Evolutionary conservation across 2,329 filamentous ascomycete genomes (phyloP), one percentile per base, ranked within the genome.

Genomic region (Shiraia bambusicola): DNA sequence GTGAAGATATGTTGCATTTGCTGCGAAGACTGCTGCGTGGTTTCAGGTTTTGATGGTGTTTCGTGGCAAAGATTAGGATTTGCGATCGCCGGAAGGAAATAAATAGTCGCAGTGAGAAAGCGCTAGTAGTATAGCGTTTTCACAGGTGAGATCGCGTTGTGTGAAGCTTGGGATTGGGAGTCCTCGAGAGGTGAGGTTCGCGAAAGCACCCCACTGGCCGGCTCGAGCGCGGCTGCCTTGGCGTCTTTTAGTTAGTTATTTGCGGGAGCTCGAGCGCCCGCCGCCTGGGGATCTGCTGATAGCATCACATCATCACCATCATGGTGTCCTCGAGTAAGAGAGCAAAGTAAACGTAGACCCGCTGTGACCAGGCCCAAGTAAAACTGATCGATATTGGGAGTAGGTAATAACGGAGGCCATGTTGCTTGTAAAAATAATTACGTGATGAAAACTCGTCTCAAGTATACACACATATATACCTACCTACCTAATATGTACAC

Each of bases 1-100:
- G 78, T 77, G 66, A 81, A 82, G 65, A 81, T 72, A 73, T 83
- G 79, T 67, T 81, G 78, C 66, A 76, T 74, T 69, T 76, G 54
- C 51, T 50, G 54, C 54, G 49, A 47, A 40, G 51, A 47, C 38
- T 49, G 28, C 37, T 25, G 39, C 44, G 37, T 37, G 35, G 51
- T 28, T 42, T 38, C n/a, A 24, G 36, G 25, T 26, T 46, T 56
- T 37, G 38, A 24, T 32, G 33, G 30, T 39, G 39, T 37, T 38
- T 17, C 47, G 39, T 38, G 12, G 34, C 32, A 37, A 32, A 36
- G 40, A 45, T 34, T 29, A 22, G 39, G 31, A 37, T 25, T 19
- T 17, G 30, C 42, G 47, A 31, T 34, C 33, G 32, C 34, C 28
- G 29, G 30, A 34, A 37, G 41, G 33, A 32, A 38, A 44, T 46